Conservation (phyloP, 2,329 filamentous ascomycete species). For the Ascochyta viciae-villosae region DNA sequence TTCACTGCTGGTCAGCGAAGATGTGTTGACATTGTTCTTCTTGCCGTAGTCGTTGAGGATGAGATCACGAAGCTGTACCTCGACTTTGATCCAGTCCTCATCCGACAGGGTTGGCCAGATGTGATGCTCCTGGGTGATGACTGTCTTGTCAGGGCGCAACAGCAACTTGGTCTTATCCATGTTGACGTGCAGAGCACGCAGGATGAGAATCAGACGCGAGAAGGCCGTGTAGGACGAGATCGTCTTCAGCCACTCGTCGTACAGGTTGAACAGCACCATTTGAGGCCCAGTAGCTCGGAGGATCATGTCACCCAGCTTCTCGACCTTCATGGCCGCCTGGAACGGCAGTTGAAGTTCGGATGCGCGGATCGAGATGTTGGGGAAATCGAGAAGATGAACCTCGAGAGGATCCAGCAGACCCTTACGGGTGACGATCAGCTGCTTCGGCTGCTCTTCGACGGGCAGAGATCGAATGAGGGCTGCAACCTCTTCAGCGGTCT, state of each 20-base stretch:
- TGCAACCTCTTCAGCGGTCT: conserved; percentile 99
- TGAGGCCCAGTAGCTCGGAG: conserved; percentile 97
- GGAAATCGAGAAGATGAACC: conserved; percentile 96
- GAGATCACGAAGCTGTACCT: conserved; percentile 91
- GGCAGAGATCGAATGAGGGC: conserved; percentile 94
- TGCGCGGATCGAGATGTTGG: conserved; percentile 97
- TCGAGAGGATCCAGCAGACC: conserved; percentile 96
- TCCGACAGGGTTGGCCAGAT: conserved; percentile 96
- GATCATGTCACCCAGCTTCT: conserved; percentile 99
- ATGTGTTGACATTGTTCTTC: conserved; percentile 99
- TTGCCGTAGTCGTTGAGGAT: conserved; percentile 99
- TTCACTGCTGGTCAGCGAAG: conserved; percentile 94
- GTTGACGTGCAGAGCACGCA: conserved; percentile 95
- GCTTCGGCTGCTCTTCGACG: conserved; percentile 97
- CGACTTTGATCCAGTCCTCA: conserved; percentile 99
- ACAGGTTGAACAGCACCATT: conserved; percentile 99
- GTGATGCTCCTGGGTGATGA: conserved; percentile 98
- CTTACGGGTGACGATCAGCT: conserved; percentile 97
- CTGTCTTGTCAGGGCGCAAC: conserved; percentile 92
- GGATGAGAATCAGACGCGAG: conserved; percentile 89
- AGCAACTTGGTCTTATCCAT: conserved; percentile 98
- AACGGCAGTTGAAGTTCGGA: conserved; percentile 97
- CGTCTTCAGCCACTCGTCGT: conserved; percentile 98
- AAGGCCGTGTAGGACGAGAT: conserved; percentile 99
- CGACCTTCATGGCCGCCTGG: conserved; percentile 99